These are phyloP conservation scores for Hypericum perforatum DNA, from an alignment of 345 rosid genomes.

Conservation along the genomic window DNA sequence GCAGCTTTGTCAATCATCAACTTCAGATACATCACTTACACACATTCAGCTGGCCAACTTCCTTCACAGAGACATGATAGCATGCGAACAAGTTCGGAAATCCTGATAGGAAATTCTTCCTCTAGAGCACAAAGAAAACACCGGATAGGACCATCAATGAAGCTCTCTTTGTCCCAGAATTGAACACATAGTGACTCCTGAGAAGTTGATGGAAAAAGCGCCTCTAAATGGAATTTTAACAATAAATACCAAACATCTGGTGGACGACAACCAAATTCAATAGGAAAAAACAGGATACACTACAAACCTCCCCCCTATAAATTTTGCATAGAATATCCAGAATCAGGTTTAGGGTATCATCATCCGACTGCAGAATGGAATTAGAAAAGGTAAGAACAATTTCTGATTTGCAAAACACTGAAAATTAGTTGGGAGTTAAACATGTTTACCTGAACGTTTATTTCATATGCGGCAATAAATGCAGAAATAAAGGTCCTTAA, in stretches of 20 bases:
- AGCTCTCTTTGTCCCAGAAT: slow-evolving; percentile 92
- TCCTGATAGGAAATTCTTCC: slow-evolving; percentile 83
- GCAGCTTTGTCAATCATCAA: not conserved
- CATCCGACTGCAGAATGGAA: slow-evolving; percentile 49
- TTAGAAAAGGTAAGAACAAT: slow-evolving; percentile 11
- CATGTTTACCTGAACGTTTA: slow-evolving; percentile 61
- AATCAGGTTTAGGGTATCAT: slow-evolving; percentile 56
- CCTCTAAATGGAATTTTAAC: slow-evolving; percentile 15
- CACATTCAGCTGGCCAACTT: slow-evolving; percentile 95
- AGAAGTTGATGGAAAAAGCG: slow-evolving; percentile 14
- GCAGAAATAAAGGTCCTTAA: slow-evolving; percentile 84
- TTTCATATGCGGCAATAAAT: slow-evolving; percentile 90
- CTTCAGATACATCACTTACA: slow-evolving; percentile 41
- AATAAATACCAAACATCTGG: not conserved
- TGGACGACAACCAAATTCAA: slow-evolving; percentile 9
- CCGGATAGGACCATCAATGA: slow-evolving; percentile 86
- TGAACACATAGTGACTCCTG: slow-evolving; percentile 95
- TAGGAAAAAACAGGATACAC: slow-evolving; percentile 9
- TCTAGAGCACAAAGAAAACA: slow-evolving; percentile 86
- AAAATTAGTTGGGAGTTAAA: slow-evolving; percentile 1
- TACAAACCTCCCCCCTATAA: slow-evolving; percentile 79
- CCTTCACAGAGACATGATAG: slow-evolving; percentile 88
- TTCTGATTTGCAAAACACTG: not conserved
- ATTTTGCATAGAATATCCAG: slow-evolving; percentile 80
- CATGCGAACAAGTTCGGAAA: slow-evolving; percentile 56